These are phyloP conservation scores for Phytophthora citricola DNA, from an alignment of 352 stramenopile species.

Conservation along the genomic window DNA sequence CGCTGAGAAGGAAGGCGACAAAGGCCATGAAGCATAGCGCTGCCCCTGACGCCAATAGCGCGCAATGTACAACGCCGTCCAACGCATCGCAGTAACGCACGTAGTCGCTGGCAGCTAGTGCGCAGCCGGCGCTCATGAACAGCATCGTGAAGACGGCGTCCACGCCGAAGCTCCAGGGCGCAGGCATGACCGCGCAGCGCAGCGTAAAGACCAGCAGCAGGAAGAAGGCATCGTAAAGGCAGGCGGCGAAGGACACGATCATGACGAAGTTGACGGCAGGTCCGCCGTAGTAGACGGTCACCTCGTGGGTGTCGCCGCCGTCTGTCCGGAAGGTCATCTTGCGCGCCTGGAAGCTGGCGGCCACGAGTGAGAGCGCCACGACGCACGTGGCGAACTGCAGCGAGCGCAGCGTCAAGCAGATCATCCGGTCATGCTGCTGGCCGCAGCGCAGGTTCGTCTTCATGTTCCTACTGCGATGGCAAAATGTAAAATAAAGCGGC, in stretches of 20 bases:
- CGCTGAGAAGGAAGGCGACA: constrained; percentile 60
- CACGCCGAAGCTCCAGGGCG: constrained; percentile 54
- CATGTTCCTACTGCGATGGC: constrained; percentile 6
- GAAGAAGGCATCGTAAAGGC: constrained; percentile 58
- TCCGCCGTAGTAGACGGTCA: constrained; percentile 69
- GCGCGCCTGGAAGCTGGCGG: constrained; percentile 50
- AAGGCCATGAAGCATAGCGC: constrained; percentile 73
- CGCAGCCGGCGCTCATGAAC: constrained; percentile 67
- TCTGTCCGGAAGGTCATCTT: constrained; percentile 30
- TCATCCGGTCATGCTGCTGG: constrained; percentile 44
- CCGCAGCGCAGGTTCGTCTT: constrained; percentile 31
- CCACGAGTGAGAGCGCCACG: constrained; percentile 60
- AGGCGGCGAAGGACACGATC: constrained; percentile 65
- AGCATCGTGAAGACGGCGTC: constrained; percentile 77
- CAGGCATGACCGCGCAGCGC: constrained; percentile 38
- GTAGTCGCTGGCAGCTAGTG: constrained; percentile 71
- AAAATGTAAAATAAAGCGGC: constrained; percentile 26
- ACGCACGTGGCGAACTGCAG: constrained; percentile 57
- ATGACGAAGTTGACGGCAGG: constrained; percentile 67
- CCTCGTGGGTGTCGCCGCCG: constrained; percentile 22
- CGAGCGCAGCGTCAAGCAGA: constrained; percentile 57
- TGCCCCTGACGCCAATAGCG: constrained; percentile 47
- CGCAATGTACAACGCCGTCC: constrained; percentile 52
- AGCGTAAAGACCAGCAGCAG: constrained; percentile 52
- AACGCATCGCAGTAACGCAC: constrained; percentile 65